Conservation (phyloP, 805 yeast genomes). For the Hanseniaspora jakobsenii region DNA sequence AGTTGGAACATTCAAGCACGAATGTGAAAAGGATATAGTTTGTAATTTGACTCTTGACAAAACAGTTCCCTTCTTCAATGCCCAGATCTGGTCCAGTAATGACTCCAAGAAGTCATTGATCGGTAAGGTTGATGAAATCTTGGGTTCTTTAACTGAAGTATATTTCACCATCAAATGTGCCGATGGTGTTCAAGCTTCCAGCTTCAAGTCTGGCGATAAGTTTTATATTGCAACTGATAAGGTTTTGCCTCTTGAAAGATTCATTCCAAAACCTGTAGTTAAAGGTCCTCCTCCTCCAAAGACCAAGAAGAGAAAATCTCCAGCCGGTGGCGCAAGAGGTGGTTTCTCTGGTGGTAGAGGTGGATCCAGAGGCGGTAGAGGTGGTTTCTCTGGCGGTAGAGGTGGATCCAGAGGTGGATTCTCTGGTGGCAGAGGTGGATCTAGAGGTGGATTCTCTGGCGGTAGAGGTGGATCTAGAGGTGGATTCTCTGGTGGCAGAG, state of each 20-base stretch:
- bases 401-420: constrained; percentile 33
- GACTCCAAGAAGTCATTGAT: constrained; percentile 56
- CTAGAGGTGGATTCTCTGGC: constrained; percentile 27
- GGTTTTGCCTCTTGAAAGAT: constrained; percentile 88
- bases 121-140: constrained; percentile 95
- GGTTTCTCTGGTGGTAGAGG: constrained; percentile 40
- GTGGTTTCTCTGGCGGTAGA: constrained; percentile 20
- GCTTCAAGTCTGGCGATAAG: constrained; percentile 92
- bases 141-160: constrained; percentile 97
- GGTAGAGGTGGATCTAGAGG: constrained; percentile 29
- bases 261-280: constrained; percentile 89
- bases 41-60: constrained; percentile 80
- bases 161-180: constrained; percentile 90
- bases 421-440: constrained; percentile 30
- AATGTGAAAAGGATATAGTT: constrained; percentile 94
- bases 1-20: constrained; percentile 84
- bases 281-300: constrained; percentile 71
- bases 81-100: constrained; percentile 93
- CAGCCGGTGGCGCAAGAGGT: constrained; percentile 35
- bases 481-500: constrained; percentile 27
- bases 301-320: constrained; percentile 50
- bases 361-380: constrained; percentile 28
- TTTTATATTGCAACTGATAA: constrained; percentile 93
- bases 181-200: constrained; percentile 89
- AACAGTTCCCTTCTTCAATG: constrained; percentile 94